These are phyloP conservation scores for Scleromitrula shiraiana DNA, from an alignment of 2,329 filamentous ascomycete genomes.

Conservation along the genomic window DNA sequence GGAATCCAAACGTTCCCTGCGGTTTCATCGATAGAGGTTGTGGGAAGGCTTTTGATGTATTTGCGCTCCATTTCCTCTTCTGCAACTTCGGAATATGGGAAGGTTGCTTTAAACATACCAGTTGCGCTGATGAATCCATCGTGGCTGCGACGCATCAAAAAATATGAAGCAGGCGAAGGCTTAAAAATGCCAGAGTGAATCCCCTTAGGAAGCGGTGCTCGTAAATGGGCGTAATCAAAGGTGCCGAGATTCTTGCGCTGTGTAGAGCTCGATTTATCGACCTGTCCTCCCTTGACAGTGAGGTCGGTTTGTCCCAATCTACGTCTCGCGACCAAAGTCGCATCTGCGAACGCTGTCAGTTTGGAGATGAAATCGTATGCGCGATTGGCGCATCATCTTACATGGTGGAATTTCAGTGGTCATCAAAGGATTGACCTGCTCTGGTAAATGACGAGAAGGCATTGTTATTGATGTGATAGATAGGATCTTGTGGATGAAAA, in stretches of 20 bases:
- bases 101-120: constrained; percentile 88
- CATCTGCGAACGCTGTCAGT: constrained; percentile 24
- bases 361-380: constrained; percentile 1
- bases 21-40: constrained; percentile 83
- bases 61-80: constrained; percentile 72
- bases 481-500: background rate
- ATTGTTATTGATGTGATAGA: constrained; percentile 12
- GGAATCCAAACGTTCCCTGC: constrained; percentile 96
- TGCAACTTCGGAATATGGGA: constrained; percentile 63
- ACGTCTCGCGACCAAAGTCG: constrained; percentile 57
- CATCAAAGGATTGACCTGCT: constrained; percentile 58
- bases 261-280: constrained; percentile 61
- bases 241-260: constrained; percentile 68
- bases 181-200: constrained; percentile 91
- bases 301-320: constrained; percentile 90
- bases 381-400: constrained; percentile 37
- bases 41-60: constrained; percentile 74
- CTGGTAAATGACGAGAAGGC: constrained; percentile 40
- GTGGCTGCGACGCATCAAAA: constrained; percentile 84
- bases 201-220: constrained; percentile 85
- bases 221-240: constrained; percentile 94
- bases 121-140: constrained; percentile 81
- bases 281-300: constrained; percentile 68
- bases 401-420: constrained; percentile 54
- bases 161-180: constrained; percentile 79